These are phyloP conservation scores for Parachaetomium inaequale DNA, from an alignment of 495 filamentous ascomycete genomes.

Conservation along the genomic window DNA sequence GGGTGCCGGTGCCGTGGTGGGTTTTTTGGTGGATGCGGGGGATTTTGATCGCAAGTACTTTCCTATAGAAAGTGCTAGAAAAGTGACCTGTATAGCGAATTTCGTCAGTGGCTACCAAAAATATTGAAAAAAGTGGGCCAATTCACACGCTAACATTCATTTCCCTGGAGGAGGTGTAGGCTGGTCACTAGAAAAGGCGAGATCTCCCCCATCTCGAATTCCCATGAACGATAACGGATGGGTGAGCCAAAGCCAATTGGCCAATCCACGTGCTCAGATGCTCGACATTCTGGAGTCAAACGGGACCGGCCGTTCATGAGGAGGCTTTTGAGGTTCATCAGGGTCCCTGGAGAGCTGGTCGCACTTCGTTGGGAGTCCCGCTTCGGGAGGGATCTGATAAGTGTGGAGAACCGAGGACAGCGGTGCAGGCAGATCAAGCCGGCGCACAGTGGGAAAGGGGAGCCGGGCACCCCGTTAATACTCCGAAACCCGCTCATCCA, in stretches of 20 bases:
- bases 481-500: background rate
- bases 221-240: background rate
- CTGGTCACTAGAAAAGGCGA: background rate
- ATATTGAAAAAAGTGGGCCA: too few species aligned
- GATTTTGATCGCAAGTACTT: too few species aligned
- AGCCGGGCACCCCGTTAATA: background rate
- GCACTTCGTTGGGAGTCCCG: background rate
- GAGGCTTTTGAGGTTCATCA: background rate
- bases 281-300: background rate
- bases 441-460: constrained; percentile 8
- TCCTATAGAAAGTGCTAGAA: too few species aligned
- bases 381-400: constrained; percentile 12
- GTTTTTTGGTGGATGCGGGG: too few species aligned
- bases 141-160: too few species aligned
- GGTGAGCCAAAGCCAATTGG: background rate
- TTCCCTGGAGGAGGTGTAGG: background rate
- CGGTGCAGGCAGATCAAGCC: background rate
- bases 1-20: too few species aligned
- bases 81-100: too few species aligned
- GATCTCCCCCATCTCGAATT: background rate
- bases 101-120: too few species aligned
- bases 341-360: background rate
- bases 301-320: background rate
- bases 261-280: background rate
- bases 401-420: background rate